Evolutionary conservation across 768 basidiomycete genomes (phyloP).

Genomic region (Albatrellus ellisii): DNA sequence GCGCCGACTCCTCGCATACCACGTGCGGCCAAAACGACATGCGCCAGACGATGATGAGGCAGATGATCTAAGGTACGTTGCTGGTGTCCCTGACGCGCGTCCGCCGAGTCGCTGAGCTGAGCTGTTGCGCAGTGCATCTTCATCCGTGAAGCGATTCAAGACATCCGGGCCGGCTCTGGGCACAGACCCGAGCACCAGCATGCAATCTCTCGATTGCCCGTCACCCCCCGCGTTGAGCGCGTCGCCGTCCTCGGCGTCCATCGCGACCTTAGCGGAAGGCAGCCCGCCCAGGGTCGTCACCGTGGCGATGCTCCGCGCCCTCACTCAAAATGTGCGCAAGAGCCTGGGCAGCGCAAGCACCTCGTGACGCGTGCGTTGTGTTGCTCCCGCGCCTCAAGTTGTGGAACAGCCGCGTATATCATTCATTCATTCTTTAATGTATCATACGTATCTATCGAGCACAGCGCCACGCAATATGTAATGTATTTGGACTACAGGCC

Average conservation of each 20-base stretch:
- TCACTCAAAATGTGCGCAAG: conserved; percentile 9
- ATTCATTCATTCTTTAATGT: too few relatives aligned
- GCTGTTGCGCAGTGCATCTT: conserved; percentile 4
- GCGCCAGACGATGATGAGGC: conserved; percentile 11
- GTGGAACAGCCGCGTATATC: too few relatives aligned
- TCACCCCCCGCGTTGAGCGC: conserved; percentile 8
- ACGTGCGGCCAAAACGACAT: conserved; percentile 10
- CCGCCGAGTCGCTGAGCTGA: background rate
- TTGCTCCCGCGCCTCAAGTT: too few relatives aligned
- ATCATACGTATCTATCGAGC: too few relatives aligned
- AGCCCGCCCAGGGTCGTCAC: conserved; percentile 5
- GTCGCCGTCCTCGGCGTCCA: conserved; percentile 7
- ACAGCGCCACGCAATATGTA: too few relatives aligned
- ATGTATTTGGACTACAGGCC: too few relatives aligned
- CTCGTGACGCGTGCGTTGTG: too few relatives aligned
- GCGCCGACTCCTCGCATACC: conserved; percentile 8
- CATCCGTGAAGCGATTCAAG: conserved; percentile 12
- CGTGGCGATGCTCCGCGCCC: conserved; percentile 13
- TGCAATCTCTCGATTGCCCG: background rate
- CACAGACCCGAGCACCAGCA: conserved; percentile 3
- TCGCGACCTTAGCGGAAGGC: conserved; percentile 8
- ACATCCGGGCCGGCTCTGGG: conserved; percentile 5
- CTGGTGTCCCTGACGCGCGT: background rate
- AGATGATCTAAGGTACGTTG: conserved; percentile 8
- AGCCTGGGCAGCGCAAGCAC: too few relatives aligned